Percentiles rank a stretch among this genome's conserved stretches.
phyloP scores from a whole-genome alignment of 2,329 filamentous ascomycete genomes.

The Macroventuria anomochaeta region DNA sequence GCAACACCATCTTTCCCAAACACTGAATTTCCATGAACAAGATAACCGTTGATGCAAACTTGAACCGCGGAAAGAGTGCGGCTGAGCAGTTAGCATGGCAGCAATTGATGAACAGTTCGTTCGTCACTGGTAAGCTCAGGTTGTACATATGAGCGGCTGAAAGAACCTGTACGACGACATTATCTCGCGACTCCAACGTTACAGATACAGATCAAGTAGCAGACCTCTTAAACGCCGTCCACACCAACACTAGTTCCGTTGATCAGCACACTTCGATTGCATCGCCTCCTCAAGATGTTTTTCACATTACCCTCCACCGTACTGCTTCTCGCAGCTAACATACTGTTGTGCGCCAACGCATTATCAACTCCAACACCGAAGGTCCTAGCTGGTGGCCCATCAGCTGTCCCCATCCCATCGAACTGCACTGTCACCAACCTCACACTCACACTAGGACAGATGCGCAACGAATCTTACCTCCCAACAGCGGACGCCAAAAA shows the following conservation, averaged over 20 bases:
- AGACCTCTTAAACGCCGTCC: too few species aligned
- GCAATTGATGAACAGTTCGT: not conserved
- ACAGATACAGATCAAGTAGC: not conserved
- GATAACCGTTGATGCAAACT: not conserved
- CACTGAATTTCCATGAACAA: not conserved
- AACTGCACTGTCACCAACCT: slow-evolving; percentile 46
- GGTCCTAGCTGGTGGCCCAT: slow-evolving; percentile 46
- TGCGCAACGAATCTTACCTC: slow-evolving; percentile 23
- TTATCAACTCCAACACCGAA: not conserved
- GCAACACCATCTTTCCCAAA: slow-evolving; percentile 4
- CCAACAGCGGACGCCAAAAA: slow-evolving; percentile 30
- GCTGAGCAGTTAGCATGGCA: not conserved
- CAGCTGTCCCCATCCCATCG: slow-evolving; percentile 40
- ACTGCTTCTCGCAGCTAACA: not conserved
- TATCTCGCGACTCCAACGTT: not conserved
- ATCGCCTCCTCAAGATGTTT: not conserved
- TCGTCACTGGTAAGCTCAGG: not conserved
- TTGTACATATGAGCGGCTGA: not conserved
- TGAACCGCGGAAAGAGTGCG: not conserved
- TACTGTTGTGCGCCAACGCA: not conserved
- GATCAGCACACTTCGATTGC: not conserved
- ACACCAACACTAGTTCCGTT: too few species aligned
- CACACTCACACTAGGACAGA: slow-evolving; percentile 9
- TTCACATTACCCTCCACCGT: not conserved
- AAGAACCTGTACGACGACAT: not conserved